Base-by-base conservation (phyloP, 2,329 filamentous ascomycete species). In the Trichophyton simii region DNA sequence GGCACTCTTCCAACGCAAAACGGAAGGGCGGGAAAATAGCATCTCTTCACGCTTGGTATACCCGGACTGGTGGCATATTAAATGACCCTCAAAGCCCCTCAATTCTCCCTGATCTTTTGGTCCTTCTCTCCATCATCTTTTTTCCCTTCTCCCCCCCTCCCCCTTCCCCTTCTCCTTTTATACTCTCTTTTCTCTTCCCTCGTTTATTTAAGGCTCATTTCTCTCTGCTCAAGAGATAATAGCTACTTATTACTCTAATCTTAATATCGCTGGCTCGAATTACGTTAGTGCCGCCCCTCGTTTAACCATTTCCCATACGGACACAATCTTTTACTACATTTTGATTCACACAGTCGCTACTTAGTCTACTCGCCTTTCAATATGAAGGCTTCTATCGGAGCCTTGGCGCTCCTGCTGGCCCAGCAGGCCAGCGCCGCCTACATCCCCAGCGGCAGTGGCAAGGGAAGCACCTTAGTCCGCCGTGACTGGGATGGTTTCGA, bases 381-480 rank as follows among this genome's bases (percentile, higher is more conserved):
- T 50, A 69, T 69, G 67, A 69, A 65, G 64, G 28, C 66, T 55
- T 61, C 64, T 13, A 60, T 63, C 59, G 60, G 61, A 61, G 59
- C 65, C 18, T 59, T 68, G 28, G 61, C 66, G 42, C 57, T 64
- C 52, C 61, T 66, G 46, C 61, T 67, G 55, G 67, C 66, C 60
- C 65, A 68, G 63, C 67, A 68, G 62, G 67, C 67, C 61, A 63
- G 62, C 60, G 69, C 69, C 22, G 64, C 63, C 50, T 42, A 61
- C 22, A 34, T 38, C 7, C 28, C 25, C 9, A 31, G 28, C 8
- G 28, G 52, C 11, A 36, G 50, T 22, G 25, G 8, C 18, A 28
- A 28, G 15, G 50, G 50, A n/a, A 54, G 50, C 50, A 0, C 5
- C 28, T 31, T 31, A 31, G 28, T 31, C 28, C 28, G 28, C 28